These are phyloP conservation scores for Dalbergia cochinchinensis DNA, from an alignment of 306 rosid species.

Conservation along the genomic window DNA sequence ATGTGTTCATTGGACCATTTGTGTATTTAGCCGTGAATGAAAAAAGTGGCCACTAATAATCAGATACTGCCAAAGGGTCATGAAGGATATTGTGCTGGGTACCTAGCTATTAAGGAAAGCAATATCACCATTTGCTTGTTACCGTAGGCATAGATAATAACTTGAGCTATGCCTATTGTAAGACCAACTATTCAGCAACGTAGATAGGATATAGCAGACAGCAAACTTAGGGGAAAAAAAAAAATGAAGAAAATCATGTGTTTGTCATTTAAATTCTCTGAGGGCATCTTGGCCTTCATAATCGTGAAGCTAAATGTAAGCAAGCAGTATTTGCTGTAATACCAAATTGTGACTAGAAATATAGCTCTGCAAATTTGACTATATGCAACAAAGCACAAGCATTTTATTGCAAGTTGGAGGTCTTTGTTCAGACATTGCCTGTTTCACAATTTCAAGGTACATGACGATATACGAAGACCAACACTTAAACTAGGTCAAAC, in stretches of 20 bases:
- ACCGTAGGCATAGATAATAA: constrained; percentile 13
- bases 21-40: constrained; percentile 73
- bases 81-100: neutral
- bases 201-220: constrained; percentile 27
- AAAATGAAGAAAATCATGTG: neutral
- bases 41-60: constrained; percentile 13
- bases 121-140: too few relatives aligned
- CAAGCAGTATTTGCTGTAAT: neutral
- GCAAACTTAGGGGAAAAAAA: neutral
- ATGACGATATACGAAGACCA: neutral
- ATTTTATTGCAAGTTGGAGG: neutral
- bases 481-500: neutral
- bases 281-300: constrained; percentile 7
- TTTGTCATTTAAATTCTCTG: constrained; percentile 25
- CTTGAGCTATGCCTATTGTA: constrained; percentile 2
- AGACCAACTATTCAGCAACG: constrained; percentile 19
- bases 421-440: neutral
- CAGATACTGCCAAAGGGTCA: constrained; percentile 22
- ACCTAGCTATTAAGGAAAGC: too few relatives aligned
- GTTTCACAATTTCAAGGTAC: neutral
- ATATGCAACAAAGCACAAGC: neutral
- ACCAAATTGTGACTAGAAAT: constrained; percentile 24
- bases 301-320: constrained; percentile 36
- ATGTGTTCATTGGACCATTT: constrained; percentile 64
- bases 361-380: neutral